Evolutionary conservation across 257 asterid genomes (phyloP), one percentile per base, ranked within the genome.

Genomic region (Lycium ferocissimum): DNA sequence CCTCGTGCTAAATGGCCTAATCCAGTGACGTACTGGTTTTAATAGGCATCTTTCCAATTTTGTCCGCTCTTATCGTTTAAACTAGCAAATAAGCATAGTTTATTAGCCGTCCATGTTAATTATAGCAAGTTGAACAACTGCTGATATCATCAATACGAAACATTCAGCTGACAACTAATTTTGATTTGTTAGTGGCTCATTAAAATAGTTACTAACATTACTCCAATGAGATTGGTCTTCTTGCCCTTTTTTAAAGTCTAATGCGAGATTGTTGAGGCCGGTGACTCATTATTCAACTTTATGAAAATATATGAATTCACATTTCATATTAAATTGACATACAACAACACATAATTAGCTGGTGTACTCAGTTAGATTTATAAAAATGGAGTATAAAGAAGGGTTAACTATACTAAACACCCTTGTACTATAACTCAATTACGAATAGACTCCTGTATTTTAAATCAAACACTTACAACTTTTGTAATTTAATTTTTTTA

Each of bases 41-140:
- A 76, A 76, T 76, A 76, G 81, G 26, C 26, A 51, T 76, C 61
- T 76, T 76, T 76, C 82, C 51, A 76, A 26, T 51, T 76, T 76
- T 76, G 47, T 51, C 15, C 51, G 14, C 63, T 26, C 15, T 7
- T 22, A 69, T 51, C 51, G n/a, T 76, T 76, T 51, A 22, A 49
- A 49, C 22, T 13, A 76, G 47, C 22, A 76, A 47, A 13, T 51
- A 51, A 76, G 7, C 14, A 51, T 51, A 22, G 5, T 76, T 51
- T 51, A 76, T 76, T 76, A 12, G 82, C 63, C 79, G 54, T 38
- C 54, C 82, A 76, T 53, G 63, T 76, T 76, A 76, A 49, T 51
- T 22, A 76, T 76, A 58, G 82, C 47, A 76, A 76, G 63, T 51
- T 76, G 63, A 40, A 76, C 62, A 76, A 13, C 0, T 7, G 81